A percentile compares a stretch with the other conserved stretches of the same genome.
phyloP scores from a whole-genome alignment of 306 rosid species.

The Malus sieversii region DNA sequence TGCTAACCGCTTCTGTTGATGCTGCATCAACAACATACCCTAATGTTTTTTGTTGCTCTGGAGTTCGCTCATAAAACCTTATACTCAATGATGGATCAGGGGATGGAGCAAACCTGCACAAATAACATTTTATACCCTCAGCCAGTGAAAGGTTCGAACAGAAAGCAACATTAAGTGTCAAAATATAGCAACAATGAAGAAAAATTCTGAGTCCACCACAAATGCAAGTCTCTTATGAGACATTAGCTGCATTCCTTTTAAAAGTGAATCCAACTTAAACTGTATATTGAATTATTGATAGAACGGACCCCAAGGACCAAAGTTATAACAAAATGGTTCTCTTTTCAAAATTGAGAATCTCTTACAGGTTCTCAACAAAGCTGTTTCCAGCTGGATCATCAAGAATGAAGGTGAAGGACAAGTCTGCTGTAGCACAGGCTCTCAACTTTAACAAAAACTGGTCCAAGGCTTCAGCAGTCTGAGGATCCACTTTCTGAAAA shows the following conservation, averaged over 20 bases:
- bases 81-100: conserved; percentile 65
- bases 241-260: background rate
- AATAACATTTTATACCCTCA: background rate
- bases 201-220: conserved; percentile 5
- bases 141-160: background rate
- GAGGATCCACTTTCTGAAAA: conserved; percentile 69
- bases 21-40: conserved; percentile 58
- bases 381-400: conserved; percentile 99
- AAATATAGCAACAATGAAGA: background rate
- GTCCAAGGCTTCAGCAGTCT: conserved; percentile 80
- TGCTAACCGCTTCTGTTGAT: conserved; percentile 23
- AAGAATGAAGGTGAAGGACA: conserved; percentile 60
- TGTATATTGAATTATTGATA: background rate
- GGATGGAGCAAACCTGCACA: conserved; percentile 73
- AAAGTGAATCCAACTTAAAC: background rate
- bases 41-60: conserved; percentile 76
- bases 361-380: conserved; percentile 94
- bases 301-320: background rate
- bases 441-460: conserved; percentile 67
- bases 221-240: background rate
- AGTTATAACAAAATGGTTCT: background rate
- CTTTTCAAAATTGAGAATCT: background rate
- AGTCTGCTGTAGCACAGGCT: conserved; percentile 63
- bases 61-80: conserved; percentile 80
- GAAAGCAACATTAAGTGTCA: conserved; percentile 8